Evolutionary conservation across 768 basidiomycete species (phyloP), one percentile per base, ranked within the genome.

Genomic region (Udeniomyces megalosporus): DNA sequence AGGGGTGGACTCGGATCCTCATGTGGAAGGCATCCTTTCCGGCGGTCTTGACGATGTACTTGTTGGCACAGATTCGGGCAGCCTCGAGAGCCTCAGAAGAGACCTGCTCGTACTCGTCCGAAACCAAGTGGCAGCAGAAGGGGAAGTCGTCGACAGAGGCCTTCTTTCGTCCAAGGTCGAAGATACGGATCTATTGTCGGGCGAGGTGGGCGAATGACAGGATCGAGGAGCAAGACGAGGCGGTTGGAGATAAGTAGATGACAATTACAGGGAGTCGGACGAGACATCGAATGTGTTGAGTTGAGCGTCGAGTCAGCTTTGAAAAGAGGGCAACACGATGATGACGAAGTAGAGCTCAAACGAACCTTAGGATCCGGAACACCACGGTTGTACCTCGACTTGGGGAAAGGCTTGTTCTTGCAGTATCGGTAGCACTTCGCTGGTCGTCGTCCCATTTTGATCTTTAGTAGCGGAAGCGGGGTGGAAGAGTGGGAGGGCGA

Each of bases 11-110:
- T 65, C 91, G 86, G 69, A 99, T 89, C 69, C 93, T 83, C 75
- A 97, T 75, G 75, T 99, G 93, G 91, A 99, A 97, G 4, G 92
- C 88, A 70, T 99, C 93, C 79, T 97, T 97, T 71, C 95, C 93
- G 32, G 86, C 83, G 3, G 87, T 89, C 83, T 99, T 96, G 71
- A 90, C 93, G 67, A 96, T 85, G 75, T 96, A 96, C 77, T 97
- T 97, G 87, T 97, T 97, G 75, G 90, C 90, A 74, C 93, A 96
- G 67, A 99, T 99, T 76, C 92, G 92, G 58, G 91, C 92, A 20
- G 93, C 92, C 77, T 99, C 93, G 57, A 96, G 84, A 17, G 92
- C 92, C 75, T 97, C 92, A 42, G 83, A 85, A 15, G 88, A 92
- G 48, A 96, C 80, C 72, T 99, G 91, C 74, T 99, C 92, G 74